A percentile compares a stretch with the other conserved stretches of the same genome.
phyloP scores from a whole-genome alignment of 257 asterid species.

The Salvia rosmarinus region DNA sequence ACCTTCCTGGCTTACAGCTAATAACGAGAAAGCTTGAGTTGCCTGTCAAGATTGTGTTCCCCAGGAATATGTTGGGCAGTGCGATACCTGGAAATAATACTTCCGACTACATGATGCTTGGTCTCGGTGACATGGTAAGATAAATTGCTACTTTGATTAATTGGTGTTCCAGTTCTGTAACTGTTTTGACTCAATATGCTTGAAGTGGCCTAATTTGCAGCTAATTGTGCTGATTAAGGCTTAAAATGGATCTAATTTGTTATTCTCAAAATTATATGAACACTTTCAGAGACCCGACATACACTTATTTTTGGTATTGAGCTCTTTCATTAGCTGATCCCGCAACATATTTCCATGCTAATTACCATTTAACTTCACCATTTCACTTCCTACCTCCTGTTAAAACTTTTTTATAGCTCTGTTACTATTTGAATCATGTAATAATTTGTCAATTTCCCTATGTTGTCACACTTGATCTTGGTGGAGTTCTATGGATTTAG shows the following conservation, averaged over 20 bases:
- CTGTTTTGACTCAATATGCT: slow-evolving; percentile 5
- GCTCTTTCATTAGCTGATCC: neutral
- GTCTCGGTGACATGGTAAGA: slow-evolving; percentile 94
- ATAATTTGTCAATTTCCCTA: neutral
- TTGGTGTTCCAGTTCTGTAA: neutral
- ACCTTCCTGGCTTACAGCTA: slow-evolving; percentile 89
- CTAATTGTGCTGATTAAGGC: neutral
- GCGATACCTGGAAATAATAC: slow-evolving; percentile 65
- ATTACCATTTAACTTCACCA: neutral
- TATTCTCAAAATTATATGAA: neutral
- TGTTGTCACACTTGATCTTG: slow-evolving; percentile 2
- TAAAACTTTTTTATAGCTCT: neutral
- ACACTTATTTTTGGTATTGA: neutral
- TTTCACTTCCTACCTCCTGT: neutral
- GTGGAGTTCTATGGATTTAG: neutral
- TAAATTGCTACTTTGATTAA: neutral
- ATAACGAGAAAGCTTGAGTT: slow-evolving; percentile 85
- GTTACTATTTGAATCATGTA: slow-evolving; percentile 3
- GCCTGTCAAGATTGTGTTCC: slow-evolving; percentile 96
- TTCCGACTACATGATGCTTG: slow-evolving; percentile 89
- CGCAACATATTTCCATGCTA: neutral
- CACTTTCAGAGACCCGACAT: neutral
- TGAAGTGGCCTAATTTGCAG: neutral
- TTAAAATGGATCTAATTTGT: neutral
- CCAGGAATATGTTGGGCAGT: slow-evolving; percentile 82